A percentile compares a stretch with the other conserved stretches of the same genome.
phyloP scores from a whole-genome alignment of 2,329 filamentous ascomycete genomes.

The Alternaria arborescens region DNA sequence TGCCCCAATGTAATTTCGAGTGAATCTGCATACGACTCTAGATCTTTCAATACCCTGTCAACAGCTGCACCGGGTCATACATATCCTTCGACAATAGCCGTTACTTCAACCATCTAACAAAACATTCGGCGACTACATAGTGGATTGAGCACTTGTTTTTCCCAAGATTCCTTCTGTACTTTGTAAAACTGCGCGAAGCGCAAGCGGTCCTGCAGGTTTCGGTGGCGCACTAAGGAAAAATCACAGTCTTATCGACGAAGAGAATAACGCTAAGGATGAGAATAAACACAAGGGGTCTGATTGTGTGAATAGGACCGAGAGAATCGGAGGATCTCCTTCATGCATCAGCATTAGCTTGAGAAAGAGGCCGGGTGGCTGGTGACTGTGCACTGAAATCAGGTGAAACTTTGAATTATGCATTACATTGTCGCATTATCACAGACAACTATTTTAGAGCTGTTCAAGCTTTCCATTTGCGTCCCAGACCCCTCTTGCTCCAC shows the following conservation, averaged over 20 bases:
- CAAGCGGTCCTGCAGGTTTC: not conserved
- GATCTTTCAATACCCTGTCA: not conserved
- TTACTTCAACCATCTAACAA: not conserved
- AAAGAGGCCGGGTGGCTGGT: not conserved
- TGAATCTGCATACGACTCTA: not conserved
- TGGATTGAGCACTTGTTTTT: not conserved
- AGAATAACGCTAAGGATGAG: not conserved
- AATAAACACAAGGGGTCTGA: not conserved
- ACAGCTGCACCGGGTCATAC: not conserved
- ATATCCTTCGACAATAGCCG: not conserved
- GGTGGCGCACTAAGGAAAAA: no score
- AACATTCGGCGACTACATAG: not conserved
- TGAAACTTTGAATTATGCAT: not conserved
- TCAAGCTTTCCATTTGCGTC: conserved; percentile 24
- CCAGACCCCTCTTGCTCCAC: conserved; percentile 54
- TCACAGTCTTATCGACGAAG: not conserved
- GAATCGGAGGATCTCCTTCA: not conserved
- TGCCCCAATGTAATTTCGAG: not conserved
- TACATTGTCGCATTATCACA: not conserved
- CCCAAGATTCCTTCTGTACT: not conserved
- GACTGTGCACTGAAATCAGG: not conserved
- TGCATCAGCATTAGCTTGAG: not conserved
- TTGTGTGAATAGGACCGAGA: not conserved
- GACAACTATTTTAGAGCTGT: not conserved
- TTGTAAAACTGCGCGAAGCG: not conserved